These are phyloP conservation scores for Panicum hallii DNA, from an alignment of 202 grass and related monocot species.

Conservation along the genomic window DNA sequence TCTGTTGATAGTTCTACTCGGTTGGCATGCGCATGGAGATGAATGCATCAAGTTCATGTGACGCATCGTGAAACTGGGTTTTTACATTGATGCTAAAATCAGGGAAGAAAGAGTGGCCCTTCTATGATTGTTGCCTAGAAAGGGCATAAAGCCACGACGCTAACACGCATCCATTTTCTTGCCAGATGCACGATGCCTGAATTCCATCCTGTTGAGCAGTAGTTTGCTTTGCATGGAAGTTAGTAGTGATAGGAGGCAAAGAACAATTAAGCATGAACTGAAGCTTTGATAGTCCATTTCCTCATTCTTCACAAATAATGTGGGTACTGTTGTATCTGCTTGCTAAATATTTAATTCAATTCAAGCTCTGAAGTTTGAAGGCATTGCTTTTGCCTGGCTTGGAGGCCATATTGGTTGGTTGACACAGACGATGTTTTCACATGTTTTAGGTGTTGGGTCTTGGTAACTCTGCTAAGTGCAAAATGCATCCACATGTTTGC, in stretches of 20 bases:
- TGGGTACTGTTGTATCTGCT: neutral
- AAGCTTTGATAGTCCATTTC: neutral
- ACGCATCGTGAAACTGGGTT: neutral
- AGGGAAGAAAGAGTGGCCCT: neutral
- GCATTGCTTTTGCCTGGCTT: neutral
- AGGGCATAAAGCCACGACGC: no score
- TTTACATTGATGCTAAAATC: neutral
- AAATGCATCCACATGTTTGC: neutral
- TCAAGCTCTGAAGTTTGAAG: neutral
- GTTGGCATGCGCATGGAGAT: neutral
- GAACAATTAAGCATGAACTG: no score
- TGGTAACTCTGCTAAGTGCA: neutral
- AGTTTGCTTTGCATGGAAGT: neutral
- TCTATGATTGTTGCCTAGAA: neutral
- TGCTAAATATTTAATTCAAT: neutral
- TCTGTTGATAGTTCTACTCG: constrained; percentile 10
- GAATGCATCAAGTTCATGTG: constrained; percentile 2
- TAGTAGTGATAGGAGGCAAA: neutral
- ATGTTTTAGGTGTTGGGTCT: neutral
- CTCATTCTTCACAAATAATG: neutral
- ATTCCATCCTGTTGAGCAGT: no score
- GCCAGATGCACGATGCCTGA: no score
- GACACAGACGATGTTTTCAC: neutral
- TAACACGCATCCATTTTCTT: no score
- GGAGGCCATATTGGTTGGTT: constrained; percentile 2